Conservation (phyloP, 306 rosid species). For the Begonia masoniana region DNA sequence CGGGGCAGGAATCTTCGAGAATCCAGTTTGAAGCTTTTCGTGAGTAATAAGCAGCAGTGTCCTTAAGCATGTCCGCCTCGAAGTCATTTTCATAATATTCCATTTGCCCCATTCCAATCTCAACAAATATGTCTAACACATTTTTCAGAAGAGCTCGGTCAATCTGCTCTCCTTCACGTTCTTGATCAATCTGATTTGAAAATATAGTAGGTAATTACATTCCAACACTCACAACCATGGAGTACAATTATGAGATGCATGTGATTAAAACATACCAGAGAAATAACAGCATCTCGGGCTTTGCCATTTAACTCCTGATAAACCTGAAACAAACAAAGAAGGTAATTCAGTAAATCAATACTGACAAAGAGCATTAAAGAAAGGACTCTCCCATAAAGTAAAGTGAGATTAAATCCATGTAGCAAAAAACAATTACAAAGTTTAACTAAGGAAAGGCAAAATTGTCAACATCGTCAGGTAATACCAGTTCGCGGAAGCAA, state of each 20-base stretch:
- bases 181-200: constrained; percentile 36
- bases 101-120: constrained; percentile 46
- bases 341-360: background rate
- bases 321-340: constrained; percentile 27
- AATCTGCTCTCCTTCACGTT: constrained; percentile 52
- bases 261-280: constrained; percentile 30
- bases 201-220: background rate
- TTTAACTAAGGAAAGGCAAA: constrained; percentile 2
- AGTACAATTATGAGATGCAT: background rate
- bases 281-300: constrained; percentile 48
- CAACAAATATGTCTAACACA: constrained; percentile 39
- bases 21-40: constrained; percentile 48
- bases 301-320: constrained; percentile 46
- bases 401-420: background rate
- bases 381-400: background rate
- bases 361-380: background rate
- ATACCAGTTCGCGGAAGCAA: constrained; percentile 58
- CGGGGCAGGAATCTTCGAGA: constrained; percentile 40
- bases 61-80: constrained; percentile 35
- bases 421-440: background rate
- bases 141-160: constrained; percentile 44
- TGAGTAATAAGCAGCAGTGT: constrained; percentile 30
- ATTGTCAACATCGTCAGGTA: background rate
- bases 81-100: constrained; percentile 40
- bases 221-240: background rate